Evolutionary conservation across 352 stramenopile species (phyloP).

Genomic region (Globisporangium rhizosaccharum): DNA sequence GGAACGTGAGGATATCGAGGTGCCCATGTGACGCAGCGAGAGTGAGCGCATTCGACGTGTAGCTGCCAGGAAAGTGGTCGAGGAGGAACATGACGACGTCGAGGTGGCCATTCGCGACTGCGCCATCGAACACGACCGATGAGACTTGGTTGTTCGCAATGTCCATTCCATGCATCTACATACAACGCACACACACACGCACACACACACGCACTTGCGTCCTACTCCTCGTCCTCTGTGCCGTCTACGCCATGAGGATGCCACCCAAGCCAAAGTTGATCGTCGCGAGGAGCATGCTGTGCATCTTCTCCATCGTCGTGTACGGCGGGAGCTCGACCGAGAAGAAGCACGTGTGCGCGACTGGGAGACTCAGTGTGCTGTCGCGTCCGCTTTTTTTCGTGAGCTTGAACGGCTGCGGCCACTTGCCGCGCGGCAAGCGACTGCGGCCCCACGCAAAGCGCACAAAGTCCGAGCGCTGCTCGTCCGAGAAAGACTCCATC

Average conservation of each 20-base stretch:
- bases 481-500: constrained; percentile 82
- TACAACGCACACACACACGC: too few species aligned
- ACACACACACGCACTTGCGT: too few species aligned
- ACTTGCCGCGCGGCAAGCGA: constrained; percentile 86
- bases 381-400: constrained; percentile 87
- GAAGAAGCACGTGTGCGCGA: constrained; percentile 96
- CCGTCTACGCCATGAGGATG: constrained; percentile 75
- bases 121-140: too few species aligned
- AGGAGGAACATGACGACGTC: too few species aligned
- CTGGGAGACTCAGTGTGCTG: constrained; percentile 73
- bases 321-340: constrained; percentile 93
- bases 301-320: constrained; percentile 88
- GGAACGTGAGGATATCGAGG: too few species aligned
- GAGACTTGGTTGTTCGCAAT: too few species aligned
- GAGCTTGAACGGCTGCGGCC: constrained; percentile 89
- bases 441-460: constrained; percentile 93
- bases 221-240: too few species aligned
- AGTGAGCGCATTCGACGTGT: too few species aligned
- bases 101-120: too few species aligned
- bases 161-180: too few species aligned
- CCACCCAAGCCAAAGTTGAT: constrained; percentile 93
- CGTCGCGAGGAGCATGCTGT: constrained; percentile 88
- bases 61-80: too few species aligned
- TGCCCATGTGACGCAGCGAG: too few species aligned
- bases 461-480: constrained; percentile 88